Base-by-base conservation (phyloP, 257 asterid species). In the Nicotiana paniculata region DNA sequence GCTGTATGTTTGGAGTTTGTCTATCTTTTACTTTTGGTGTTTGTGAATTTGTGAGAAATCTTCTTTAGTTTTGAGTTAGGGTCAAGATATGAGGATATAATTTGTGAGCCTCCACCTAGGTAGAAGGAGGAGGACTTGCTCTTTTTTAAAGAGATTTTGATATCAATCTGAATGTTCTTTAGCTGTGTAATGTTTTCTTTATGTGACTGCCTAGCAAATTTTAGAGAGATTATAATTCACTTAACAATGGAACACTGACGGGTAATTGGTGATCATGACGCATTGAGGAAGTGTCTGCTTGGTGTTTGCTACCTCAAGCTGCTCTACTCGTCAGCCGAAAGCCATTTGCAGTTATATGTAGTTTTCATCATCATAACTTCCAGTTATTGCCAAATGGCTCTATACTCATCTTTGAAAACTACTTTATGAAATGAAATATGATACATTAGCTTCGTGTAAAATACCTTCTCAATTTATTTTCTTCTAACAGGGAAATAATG, bases 401-500 rank as follows among this genome's bases (percentile, higher is more conserved):
- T 12, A 24, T 46, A 72, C 12, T 43, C 13, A 72, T n/a, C 37
- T 72, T 72, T 1, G 13, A 21, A 21, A 46, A 5, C 79, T 62
- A 26, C 17, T 76, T 68, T 35, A 32, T 66, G 28, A 51, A 9
- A 53, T n/a, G 24, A 61, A 57, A 66, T 28, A 37, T 28, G 72
- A 72, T 79, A 10, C 11, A 6, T 57, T 43, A 66, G 28, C 21
- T 81, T 84, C 69, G 28, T 61, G 33, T 64, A n/a, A 77, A 81
- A 21, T 66, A 77, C 76, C 51, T 81, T 67, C 81, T 79, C 37
- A 86, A 72, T 43, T 72, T 77, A 39, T 30, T 69, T 64, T 81
- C 37, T 83, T 78, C 77, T 83, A 72, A 82, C 80, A 93, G 99
- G 85, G 88, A 95, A 88, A 86, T 96, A 84, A 88, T 86, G 97